phyloP scores from a whole-genome alignment of 768 basidiomycete species.

The Kwoniella shandongensis region DNA sequence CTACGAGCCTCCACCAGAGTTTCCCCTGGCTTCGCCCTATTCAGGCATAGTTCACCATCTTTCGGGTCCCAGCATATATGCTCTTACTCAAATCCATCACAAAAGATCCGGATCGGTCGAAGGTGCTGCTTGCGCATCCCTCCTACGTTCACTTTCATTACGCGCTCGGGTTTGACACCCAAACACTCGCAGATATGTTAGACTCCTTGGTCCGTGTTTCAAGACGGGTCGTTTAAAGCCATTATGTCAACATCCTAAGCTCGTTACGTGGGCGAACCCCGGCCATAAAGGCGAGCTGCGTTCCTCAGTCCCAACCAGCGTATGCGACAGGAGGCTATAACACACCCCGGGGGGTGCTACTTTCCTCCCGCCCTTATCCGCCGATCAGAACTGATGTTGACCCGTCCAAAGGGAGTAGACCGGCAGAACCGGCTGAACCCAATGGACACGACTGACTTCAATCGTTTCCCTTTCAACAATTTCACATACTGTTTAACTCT shows the following conservation, averaged over 20 bases:
- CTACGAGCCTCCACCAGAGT: conserved; percentile 94
- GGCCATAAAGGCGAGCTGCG: conserved; percentile 62
- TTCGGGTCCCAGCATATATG: conserved; percentile 83
- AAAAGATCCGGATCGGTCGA: conserved; percentile 73
- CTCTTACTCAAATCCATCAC: conserved; percentile 75
- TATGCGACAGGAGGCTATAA: conserved; percentile 65
- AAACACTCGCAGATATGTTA: conserved; percentile 78
- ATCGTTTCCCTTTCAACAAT: conserved; percentile 76
- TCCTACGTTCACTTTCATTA: conserved; percentile 71
- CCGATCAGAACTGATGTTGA: conserved; percentile 67
- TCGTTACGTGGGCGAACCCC: conserved; percentile 60
- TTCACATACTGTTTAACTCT: conserved; percentile 79
- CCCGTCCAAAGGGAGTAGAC: conserved; percentile 63
- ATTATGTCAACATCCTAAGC: conserved; percentile 75
- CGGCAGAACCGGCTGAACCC: conserved; percentile 63
- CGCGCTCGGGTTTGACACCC: conserved; percentile 69
- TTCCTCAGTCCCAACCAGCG: conserved; percentile 64
- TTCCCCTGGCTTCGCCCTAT: conserved; percentile 92
- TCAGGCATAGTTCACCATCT: conserved; percentile 88
- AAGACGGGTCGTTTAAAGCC: conserved; percentile 78
- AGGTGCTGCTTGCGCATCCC: conserved; percentile 65
- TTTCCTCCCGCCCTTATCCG: conserved; percentile 64
- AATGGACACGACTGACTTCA: conserved; percentile 66
- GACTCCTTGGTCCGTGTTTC: conserved; percentile 85
- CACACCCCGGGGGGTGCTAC: conserved; percentile 66